phyloP scores from a whole-genome alignment of 1,139 yeast genomes.

The Nakaseomyces nivariensis region DNA sequence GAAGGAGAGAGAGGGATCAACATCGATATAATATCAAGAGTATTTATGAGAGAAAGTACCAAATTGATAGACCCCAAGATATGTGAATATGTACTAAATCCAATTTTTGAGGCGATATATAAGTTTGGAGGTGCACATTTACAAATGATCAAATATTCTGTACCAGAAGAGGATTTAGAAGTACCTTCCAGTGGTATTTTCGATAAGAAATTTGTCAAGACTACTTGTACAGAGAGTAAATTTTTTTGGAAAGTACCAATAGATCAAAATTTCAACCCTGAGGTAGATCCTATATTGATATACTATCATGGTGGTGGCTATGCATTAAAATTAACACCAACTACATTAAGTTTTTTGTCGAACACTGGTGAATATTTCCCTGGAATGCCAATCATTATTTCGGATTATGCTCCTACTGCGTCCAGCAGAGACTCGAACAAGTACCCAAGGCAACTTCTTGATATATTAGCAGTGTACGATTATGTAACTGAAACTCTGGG shows the following conservation, averaged over 20 bases:
- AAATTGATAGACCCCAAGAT: constrained; percentile 8
- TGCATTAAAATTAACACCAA: constrained; percentile 12
- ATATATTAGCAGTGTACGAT: constrained; percentile 11
- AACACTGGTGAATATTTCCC: constrained; percentile 10
- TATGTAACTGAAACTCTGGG: constrained; percentile 7
- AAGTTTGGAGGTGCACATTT: background rate
- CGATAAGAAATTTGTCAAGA: background rate
- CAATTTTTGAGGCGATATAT: constrained; percentile 9
- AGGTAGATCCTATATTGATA: constrained; percentile 10
- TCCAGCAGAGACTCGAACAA: constrained; percentile 1
- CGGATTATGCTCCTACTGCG: constrained; percentile 14
- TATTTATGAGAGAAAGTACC: constrained; percentile 15
- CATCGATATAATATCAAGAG: constrained; percentile 6
- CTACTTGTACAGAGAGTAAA: background rate
- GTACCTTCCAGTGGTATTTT: constrained; percentile 1
- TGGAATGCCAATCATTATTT: constrained; percentile 11
- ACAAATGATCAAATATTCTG: background rate
- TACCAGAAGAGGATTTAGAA: constrained; percentile 1
- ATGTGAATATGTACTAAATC: constrained; percentile 12
- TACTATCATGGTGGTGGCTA: constrained; percentile 22
- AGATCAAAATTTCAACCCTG: constrained; percentile 9
- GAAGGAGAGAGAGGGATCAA: constrained; percentile 2
- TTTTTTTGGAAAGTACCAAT: background rate
- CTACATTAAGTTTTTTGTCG: constrained; percentile 10
- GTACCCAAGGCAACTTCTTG: constrained; percentile 14